These are phyloP conservation scores for Persicaria tinctoria DNA, from an alignment of 148 eudicot species.

Conservation along the genomic window DNA sequence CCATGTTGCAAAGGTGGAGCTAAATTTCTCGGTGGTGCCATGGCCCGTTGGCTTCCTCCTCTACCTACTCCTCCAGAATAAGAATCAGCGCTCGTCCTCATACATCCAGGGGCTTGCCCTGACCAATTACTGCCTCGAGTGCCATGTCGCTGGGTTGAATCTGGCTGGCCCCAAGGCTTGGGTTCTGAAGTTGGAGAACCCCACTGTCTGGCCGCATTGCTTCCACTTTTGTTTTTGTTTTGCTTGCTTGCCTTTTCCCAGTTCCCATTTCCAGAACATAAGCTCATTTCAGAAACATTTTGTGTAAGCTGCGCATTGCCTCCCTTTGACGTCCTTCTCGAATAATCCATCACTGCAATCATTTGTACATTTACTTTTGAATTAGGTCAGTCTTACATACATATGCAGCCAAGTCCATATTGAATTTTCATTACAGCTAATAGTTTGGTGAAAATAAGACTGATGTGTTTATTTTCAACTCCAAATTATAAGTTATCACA, in stretches of 20 bases:
- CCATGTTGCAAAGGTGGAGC: constrained; percentile 6
- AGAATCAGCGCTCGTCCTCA: constrained; percentile 14
- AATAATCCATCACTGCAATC: constrained; percentile 6
- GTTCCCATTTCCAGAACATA: constrained; percentile 35
- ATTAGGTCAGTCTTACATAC: neutral
- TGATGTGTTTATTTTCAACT: neutral
- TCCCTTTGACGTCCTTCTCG: neutral
- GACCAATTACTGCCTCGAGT: constrained; percentile 18
- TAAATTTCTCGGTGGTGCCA: neutral
- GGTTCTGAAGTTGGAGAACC: constrained; percentile 26
- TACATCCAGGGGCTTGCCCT: neutral
- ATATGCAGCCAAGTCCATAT: too few species aligned
- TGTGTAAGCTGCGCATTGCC: constrained; percentile 27
- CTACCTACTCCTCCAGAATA: constrained; percentile 11
- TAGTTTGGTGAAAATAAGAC: neutral
- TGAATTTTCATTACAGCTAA: too few species aligned
- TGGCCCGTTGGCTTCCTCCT: neutral
- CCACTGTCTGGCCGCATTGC: constrained; percentile 22
- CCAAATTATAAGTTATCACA: neutral
- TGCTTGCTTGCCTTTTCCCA: constrained; percentile 42
- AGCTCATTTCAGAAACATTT: constrained; percentile 30
- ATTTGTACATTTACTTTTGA: neutral
- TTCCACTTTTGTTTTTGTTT: constrained; percentile 34
- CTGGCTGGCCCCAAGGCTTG: constrained; percentile 49
- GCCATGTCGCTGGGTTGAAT: constrained; percentile 28